A percentile compares a stretch with the other conserved stretches of the same genome.
Conservation (phyloP, 2,329 filamentous ascomycete genomes). For the Sclerotinia sclerotiorum region DNA sequence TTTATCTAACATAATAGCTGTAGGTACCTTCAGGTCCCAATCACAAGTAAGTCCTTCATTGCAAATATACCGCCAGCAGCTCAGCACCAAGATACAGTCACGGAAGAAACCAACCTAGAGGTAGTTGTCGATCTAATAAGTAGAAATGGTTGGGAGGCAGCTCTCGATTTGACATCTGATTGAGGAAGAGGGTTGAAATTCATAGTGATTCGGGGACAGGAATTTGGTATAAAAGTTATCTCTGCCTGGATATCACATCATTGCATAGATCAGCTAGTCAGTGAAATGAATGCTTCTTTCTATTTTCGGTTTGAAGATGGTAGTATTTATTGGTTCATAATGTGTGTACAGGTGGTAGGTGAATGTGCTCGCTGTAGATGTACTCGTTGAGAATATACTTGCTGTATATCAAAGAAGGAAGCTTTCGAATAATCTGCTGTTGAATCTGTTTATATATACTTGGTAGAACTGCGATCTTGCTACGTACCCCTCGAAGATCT, state of each 20-base stretch:
- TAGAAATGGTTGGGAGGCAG: background rate
- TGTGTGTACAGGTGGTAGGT: background rate
- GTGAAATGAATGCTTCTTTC: background rate
- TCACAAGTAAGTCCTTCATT: background rate
- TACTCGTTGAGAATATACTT: background rate
- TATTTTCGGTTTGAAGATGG: background rate
- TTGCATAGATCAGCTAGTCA: background rate
- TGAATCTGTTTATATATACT: background rate
- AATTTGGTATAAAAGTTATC: background rate
- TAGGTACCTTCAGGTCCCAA: background rate
- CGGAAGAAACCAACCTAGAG: background rate
- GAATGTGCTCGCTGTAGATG: background rate
- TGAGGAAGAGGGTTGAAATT: background rate
- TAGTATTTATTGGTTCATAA: background rate
- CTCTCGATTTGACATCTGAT: slow-evolving; percentile 7
- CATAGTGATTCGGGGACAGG: background rate
- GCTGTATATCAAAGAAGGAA: fast-evolving
- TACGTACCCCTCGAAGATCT: background rate
- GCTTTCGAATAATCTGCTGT: background rate
- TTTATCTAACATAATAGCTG: background rate
- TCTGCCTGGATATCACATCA: background rate
- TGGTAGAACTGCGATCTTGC: background rate
- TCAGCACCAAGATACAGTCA: background rate
- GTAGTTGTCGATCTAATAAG: background rate
- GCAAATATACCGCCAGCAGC: background rate